A percentile compares a stretch with the other conserved stretches of the same genome.
These are phyloP conservation scores for Lentithecium fluviatile DNA, from an alignment of 495 filamentous ascomycete species.

Conservation along the genomic window DNA sequence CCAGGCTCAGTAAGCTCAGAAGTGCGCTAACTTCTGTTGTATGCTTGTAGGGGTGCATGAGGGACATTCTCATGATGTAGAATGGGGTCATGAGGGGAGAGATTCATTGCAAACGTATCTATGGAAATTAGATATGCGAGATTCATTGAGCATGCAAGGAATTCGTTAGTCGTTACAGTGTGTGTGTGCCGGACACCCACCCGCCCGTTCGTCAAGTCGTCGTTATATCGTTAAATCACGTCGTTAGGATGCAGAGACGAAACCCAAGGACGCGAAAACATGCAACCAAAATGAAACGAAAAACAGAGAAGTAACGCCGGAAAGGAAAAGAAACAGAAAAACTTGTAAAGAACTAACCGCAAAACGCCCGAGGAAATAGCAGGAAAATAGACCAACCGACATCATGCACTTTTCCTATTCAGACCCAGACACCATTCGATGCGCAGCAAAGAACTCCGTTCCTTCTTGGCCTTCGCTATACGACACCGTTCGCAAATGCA, in stretches of 20 bases:
- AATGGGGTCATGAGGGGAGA: too few species aligned
- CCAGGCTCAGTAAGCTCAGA: too few species aligned
- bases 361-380: too few species aligned
- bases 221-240: not conserved
- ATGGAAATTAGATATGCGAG: not conserved
- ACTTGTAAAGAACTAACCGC: too few species aligned
- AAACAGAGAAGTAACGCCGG: not conserved
- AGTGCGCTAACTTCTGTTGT: too few species aligned
- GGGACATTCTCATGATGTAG: too few species aligned
- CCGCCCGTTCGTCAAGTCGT: not conserved
- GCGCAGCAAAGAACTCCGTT: not conserved
- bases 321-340: not conserved
- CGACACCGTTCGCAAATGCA: too few species aligned
- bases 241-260: not conserved
- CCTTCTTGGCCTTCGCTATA: not conserved
- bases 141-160: too few species aligned
- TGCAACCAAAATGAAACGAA: not conserved
- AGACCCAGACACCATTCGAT: not conserved
- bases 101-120: slow-evolving; percentile 8
- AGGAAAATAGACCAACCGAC: not conserved
- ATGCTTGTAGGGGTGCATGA: too few species aligned
- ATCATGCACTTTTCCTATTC: not conserved
- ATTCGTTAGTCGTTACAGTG: slow-evolving; percentile 10
- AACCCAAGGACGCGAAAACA: not conserved
- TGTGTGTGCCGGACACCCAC: slow-evolving; percentile 9